Conservation (phyloP, 805 yeast species). For the Yarrowia yakushimensis region DNA sequence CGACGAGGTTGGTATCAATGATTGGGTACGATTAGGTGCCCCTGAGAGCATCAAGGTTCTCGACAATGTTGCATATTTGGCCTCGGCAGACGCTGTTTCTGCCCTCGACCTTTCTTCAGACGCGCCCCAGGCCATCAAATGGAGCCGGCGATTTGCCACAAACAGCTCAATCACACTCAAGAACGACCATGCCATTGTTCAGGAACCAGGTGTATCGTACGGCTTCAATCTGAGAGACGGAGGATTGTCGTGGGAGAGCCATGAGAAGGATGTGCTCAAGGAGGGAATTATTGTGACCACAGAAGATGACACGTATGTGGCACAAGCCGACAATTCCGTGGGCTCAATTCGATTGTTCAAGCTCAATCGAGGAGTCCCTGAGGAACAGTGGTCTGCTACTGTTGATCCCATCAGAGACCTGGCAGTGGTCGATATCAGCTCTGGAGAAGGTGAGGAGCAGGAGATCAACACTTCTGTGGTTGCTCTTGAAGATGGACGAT, state of each 20-base stretch:
- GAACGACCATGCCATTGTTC: slow-evolving; percentile 8
- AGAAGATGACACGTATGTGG: background rate
- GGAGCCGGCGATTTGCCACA: background rate
- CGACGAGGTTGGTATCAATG: slow-evolving; percentile 26
- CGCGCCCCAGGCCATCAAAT: background rate
- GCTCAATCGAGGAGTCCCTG: slow-evolving; percentile 14
- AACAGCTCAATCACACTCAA: slow-evolving; percentile 8
- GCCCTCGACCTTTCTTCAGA: slow-evolving; percentile 6
- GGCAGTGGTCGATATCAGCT: background rate
- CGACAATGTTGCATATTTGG: slow-evolving; percentile 19
- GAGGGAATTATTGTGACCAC: slow-evolving; percentile 13
- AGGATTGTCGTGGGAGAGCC: slow-evolving; percentile 19
- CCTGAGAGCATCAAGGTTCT: slow-evolving; percentile 10
- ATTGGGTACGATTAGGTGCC: slow-evolving; percentile 9
- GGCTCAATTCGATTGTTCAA: slow-evolving; percentile 1
- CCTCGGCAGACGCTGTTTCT: slow-evolving; percentile 1
- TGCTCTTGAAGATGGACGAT: slow-evolving; percentile 22
- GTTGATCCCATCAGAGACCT: slow-evolving; percentile 12
- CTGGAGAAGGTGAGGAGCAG: background rate
- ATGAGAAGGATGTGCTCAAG: background rate
- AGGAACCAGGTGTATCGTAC: background rate
- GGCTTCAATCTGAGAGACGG: slow-evolving; percentile 15
- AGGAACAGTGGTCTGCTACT: background rate
- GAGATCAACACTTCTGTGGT: background rate
- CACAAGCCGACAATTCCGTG: slow-evolving; percentile 4